Percentiles rank a stretch among this genome's conserved stretches.
Conservation (phyloP, 495 filamentous ascomycete species). For the Aspergillus olivimuriae region DNA sequence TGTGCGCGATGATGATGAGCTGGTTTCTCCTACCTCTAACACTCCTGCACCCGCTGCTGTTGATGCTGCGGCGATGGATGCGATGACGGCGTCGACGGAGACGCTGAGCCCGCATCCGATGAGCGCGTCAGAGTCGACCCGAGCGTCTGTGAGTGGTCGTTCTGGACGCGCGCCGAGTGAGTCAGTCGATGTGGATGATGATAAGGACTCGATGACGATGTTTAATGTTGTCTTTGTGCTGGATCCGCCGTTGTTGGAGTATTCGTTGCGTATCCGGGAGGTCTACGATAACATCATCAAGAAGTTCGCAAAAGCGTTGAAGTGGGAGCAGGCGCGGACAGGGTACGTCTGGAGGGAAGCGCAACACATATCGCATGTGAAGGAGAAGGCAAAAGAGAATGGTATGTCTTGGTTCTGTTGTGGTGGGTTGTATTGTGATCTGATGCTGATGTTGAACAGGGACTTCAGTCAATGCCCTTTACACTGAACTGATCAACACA, state of each 20-base stretch:
- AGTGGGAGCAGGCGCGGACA: slow-evolving; percentile 80
- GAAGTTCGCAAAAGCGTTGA: slow-evolving; percentile 82
- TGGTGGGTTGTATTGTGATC: slow-evolving; percentile 2
- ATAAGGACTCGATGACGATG: slow-evolving; percentile 74
- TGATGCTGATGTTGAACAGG: slow-evolving; percentile 17
- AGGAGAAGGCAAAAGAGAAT: slow-evolving; percentile 71
- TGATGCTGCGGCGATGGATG: no score
- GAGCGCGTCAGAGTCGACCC: slow-evolving; percentile 27
- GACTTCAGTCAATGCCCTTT: slow-evolving; percentile 33
- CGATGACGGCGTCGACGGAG: slow-evolving; percentile 29
- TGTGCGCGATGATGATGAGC: slow-evolving; percentile 17
- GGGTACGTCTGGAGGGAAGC: slow-evolving; percentile 86
- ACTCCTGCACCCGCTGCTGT: no score
- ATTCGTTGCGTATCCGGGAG: slow-evolving; percentile 64
- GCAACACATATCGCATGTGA: slow-evolving; percentile 66
- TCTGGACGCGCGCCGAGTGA: slow-evolving; percentile 24
- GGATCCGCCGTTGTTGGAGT: slow-evolving; percentile 69
- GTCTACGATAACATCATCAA: slow-evolving; percentile 85
- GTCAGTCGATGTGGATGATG: slow-evolving; percentile 45
- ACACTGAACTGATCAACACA: slow-evolving; percentile 57
- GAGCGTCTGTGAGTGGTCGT: slow-evolving; percentile 33
- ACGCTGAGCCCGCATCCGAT: slow-evolving; percentile 21
- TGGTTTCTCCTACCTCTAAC: no score
- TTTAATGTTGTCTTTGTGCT: slow-evolving; percentile 95
- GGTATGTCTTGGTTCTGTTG: slow-evolving; percentile 39